phyloP scores from a whole-genome alignment of 257 asterid species.

The Lantana camara region DNA sequence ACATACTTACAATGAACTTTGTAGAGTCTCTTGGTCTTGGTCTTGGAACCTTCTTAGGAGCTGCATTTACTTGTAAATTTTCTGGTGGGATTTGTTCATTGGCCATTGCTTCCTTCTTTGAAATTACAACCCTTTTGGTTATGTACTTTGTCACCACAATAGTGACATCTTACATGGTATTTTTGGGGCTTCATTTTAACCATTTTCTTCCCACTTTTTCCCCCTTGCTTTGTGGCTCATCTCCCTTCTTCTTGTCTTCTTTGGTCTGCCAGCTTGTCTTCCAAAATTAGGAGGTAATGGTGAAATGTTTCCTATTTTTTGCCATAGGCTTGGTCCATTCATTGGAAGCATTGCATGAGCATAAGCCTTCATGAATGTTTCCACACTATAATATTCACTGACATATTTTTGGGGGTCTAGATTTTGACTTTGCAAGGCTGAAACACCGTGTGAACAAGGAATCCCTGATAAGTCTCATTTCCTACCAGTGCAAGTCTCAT shows the following conservation, averaged over 20 bases:
- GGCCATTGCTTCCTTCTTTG: too few relatives aligned
- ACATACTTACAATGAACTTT: too few relatives aligned
- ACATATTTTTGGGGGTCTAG: neutral
- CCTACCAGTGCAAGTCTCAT: neutral
- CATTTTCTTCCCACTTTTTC: too few relatives aligned
- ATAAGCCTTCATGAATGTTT: neutral
- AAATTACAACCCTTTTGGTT: too few relatives aligned
- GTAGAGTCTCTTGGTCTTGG: too few relatives aligned
- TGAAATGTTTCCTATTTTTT: neutral
- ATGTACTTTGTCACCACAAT: too few relatives aligned
- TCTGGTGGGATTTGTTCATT: too few relatives aligned
- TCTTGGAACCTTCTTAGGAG: too few relatives aligned
- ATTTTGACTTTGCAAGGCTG: neutral
- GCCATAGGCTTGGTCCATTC: neutral
- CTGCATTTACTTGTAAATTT: too few relatives aligned
- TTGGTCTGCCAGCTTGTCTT: neutral
- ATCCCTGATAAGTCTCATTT: neutral
- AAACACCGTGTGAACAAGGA: neutral
- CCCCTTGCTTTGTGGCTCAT: neutral
- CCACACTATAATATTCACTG: neutral
- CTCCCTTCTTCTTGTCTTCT: neutral
- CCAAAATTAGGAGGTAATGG: neutral
- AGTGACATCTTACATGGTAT: too few relatives aligned
- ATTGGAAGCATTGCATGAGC: neutral
- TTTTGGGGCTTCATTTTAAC: too few relatives aligned